Base-by-base conservation (phyloP, 2,329 filamentous ascomycete genomes). In the Sporothrix schenckii region DNA sequence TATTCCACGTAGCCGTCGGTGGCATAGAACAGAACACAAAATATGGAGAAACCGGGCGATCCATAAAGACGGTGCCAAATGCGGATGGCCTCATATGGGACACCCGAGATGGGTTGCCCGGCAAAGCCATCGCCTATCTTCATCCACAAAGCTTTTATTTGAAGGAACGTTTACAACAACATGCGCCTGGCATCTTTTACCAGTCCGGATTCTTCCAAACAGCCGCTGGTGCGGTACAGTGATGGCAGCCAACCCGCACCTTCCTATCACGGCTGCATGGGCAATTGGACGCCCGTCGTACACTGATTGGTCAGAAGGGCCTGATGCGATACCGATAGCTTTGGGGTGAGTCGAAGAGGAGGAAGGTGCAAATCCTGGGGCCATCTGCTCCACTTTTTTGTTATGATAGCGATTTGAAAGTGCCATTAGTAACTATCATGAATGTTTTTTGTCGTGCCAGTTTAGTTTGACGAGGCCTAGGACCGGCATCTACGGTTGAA, bases 251-350 rank as follows among this genome's bases (percentile, higher is more conserved):
- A 16, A 30, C 52, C 50, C 69, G 69, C 69, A 70, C 69, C 69
- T 70, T 70, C 69, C 69, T 61, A 70, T 67, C 52, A 41, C 16
- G 69, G 69, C 44, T 67, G n/a, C 27, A 16, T 27, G 10, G 53
- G 19, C 41, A 14, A 50, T 11, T 50, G 7, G 58, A 10, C 24
- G 44, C 16, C n/a, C 11, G 47, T 52, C 34, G 44, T 63, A 50
- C 44, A 30, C 53, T 60, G 63, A 60, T 66, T 69, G 68, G 68
- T 47, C 30, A 49, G 67, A 44, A 2, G 19, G 2, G 1, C 21
- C 27, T n/a, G 34, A 65, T 54, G 30, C 53, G 61, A 67, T 67
- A 67, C 5, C 19, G 60, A 54, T 49, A 65, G 56, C 14, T 60
- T 60, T 56, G 27, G 34, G n/a, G 41, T 30, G 27, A 30, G 41